Base-by-base conservation (phyloP, 441 rosid species). In the Raphanus hybrid region DNA sequence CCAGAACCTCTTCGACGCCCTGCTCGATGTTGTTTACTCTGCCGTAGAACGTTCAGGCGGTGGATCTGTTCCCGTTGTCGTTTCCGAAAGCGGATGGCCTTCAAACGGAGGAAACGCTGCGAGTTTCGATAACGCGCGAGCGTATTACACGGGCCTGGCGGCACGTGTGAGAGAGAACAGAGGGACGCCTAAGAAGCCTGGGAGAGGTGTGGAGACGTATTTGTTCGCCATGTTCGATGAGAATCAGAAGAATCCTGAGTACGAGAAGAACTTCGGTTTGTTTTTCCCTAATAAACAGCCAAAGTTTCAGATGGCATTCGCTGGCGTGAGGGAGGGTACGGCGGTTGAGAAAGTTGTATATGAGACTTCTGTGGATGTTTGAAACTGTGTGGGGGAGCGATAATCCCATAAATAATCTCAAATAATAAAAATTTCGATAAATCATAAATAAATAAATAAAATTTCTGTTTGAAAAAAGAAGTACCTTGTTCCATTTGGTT, bases 31-130 rank as follows among this genome's bases (percentile, higher is more conserved):
- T 0, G 27, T 87, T 11, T 79, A 83, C 78, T 82, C 89, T 0
- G 86, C 91, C 18, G 65, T 87, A 0, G 90, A 87, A 37, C 76
- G 72, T 3, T 61, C 82, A 0, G 83, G 83, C 0, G 87, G 85
- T 1, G 66, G 77, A 2, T 74, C 85, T 41, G 58, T 89, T 12
- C 62, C 75, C 0, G 82, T 89, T 37, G 91, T 87, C 0, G 85
- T 89, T 1, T 87, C 90, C 1, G 93, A 89, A 80, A 87, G 87
- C 6, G 93, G 93, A 2, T 89, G 93, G 93, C 91, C 93, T 1
- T 86, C 93, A 0, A 84, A 70, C 0, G 90, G 93, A 0, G 87
- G 74, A 27, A 10, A 2, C 14, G 90, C 57, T 0, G 77, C 93
- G 0, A 75, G 64, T 11, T 37, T 55, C 4, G 88, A 78, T 3